These are phyloP conservation scores for Claviceps paspali DNA, from an alignment of 2,329 filamentous ascomycete species.

Conservation along the genomic window DNA sequence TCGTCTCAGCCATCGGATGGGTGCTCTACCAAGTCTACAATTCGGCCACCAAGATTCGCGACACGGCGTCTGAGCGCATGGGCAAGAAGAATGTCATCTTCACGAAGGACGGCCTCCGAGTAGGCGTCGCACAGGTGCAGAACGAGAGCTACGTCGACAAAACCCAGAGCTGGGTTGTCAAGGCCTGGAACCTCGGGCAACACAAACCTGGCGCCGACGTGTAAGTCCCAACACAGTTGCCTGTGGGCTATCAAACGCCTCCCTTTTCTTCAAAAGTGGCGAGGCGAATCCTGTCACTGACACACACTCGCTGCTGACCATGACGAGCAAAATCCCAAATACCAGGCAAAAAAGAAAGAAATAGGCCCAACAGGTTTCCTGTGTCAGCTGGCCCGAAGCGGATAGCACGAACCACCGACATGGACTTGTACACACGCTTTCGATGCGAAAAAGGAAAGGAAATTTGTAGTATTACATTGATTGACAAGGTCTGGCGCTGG, in stretches of 20 bases:
- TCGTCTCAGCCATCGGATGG: conserved; percentile 44
- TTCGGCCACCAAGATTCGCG: conserved; percentile 48
- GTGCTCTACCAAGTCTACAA: conserved; percentile 61
- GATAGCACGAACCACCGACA: neutral
- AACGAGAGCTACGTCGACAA: conserved; percentile 58
- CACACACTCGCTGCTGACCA: neutral
- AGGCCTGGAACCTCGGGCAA: conserved; percentile 46
- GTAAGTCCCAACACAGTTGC: conserved; percentile 6
- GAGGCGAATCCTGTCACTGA: too few relatives aligned
- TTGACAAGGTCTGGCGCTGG: neutral
- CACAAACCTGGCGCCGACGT: conserved; percentile 9
- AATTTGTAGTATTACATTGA: neutral
- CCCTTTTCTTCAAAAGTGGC: too few relatives aligned
- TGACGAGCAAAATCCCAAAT: too few relatives aligned
- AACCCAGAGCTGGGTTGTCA: conserved; percentile 54
- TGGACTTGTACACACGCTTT: neutral
- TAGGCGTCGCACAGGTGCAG: conserved; percentile 53
- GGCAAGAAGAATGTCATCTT: conserved; percentile 62
- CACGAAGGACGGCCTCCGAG: conserved; percentile 58
- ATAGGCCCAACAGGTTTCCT: neutral
- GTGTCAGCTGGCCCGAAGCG: neutral
- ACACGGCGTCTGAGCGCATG: conserved; percentile 53
- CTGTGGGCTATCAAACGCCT: too few relatives aligned
- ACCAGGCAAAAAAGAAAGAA: conserved; percentile 7
- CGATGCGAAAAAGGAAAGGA: neutral